phyloP scores from a whole-genome alignment of 805 yeast species.

The Limtongia smithiae region DNA sequence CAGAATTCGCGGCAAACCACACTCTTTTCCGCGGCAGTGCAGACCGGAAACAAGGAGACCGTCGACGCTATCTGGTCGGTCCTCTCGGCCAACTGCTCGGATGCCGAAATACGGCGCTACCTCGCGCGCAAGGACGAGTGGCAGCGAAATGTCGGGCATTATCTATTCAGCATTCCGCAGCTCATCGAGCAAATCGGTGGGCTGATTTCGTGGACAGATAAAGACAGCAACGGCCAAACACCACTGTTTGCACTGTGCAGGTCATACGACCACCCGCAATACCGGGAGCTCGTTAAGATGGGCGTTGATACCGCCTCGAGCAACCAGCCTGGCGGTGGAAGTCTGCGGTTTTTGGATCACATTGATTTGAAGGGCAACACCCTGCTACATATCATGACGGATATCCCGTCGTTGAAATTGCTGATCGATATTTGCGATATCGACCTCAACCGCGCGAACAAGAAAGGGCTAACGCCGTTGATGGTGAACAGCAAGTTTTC shows the following conservation, averaged over 20 bases:
- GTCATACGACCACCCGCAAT: slow-evolving; percentile 73
- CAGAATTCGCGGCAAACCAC: slow-evolving; percentile 52
- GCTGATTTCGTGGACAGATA: slow-evolving; percentile 62
- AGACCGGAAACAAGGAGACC: slow-evolving; percentile 48
- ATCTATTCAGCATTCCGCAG: slow-evolving; percentile 54
- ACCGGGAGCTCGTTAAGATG: slow-evolving; percentile 46
- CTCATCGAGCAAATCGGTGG: slow-evolving; percentile 54
- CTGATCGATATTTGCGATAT: slow-evolving; percentile 43
- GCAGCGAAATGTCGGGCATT: slow-evolving; percentile 69
- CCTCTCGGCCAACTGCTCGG: slow-evolving; percentile 44
- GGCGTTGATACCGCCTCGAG: slow-evolving; percentile 41
- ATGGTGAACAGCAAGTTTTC: slow-evolving; percentile 68
- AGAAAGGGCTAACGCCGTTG: slow-evolving; percentile 61
- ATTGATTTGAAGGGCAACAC: slow-evolving; percentile 72
- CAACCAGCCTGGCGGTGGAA: slow-evolving; percentile 23
- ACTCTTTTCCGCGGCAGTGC: slow-evolving; percentile 60
- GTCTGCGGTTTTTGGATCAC: slow-evolving; percentile 49
- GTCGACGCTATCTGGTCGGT: slow-evolving; percentile 48
- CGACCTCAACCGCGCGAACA: slow-evolving; percentile 60
- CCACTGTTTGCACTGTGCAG: slow-evolving; percentile 73
- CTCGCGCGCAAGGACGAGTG: slow-evolving; percentile 50
- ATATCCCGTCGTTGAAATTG: slow-evolving; percentile 42
- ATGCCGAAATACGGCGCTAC: slow-evolving; percentile 48
- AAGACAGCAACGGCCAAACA: slow-evolving; percentile 67
- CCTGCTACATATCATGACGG: slow-evolving; percentile 64